Conservation (phyloP, 345 rosid genomes). For the Zanthoxylum bungeanum region DNA sequence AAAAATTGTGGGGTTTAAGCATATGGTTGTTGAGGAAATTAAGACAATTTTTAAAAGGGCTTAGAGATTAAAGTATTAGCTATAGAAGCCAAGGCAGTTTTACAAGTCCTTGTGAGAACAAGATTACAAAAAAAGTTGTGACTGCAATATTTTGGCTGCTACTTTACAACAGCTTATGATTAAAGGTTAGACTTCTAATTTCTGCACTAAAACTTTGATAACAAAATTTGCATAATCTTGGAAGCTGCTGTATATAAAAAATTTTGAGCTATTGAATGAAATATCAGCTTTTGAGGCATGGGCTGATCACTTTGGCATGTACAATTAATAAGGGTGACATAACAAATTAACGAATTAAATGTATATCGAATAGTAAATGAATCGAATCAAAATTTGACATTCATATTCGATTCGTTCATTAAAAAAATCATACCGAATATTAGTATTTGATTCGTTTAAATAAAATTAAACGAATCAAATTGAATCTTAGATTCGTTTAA, state of each 20-base stretch:
- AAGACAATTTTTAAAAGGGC: neutral
- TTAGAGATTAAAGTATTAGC: neutral
- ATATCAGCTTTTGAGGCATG: neutral
- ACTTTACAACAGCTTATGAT: neutral
- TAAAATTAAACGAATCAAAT: too few relatives aligned
- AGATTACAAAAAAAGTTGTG: neutral
- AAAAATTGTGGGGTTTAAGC: neutral
- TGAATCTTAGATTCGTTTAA: too few relatives aligned
- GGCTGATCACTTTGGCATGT: neutral
- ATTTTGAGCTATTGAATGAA: neutral
- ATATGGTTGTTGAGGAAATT: neutral
- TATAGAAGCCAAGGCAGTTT: neutral
- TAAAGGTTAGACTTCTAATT: neutral
- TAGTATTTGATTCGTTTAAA: too few relatives aligned
- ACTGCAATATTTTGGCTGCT: neutral
- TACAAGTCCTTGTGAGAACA: neutral
- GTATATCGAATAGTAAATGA: too few relatives aligned
- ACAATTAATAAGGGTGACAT: too few relatives aligned
- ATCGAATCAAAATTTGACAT: too few relatives aligned
- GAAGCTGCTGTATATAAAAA: neutral
- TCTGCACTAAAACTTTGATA: neutral
- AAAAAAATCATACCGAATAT: too few relatives aligned
- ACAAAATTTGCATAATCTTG: neutral
- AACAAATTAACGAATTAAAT: too few relatives aligned
- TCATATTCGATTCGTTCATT: too few relatives aligned